Conservation (phyloP, 2,329 filamentous ascomycete species). For the Drechslerella stenobrocha region DNA sequence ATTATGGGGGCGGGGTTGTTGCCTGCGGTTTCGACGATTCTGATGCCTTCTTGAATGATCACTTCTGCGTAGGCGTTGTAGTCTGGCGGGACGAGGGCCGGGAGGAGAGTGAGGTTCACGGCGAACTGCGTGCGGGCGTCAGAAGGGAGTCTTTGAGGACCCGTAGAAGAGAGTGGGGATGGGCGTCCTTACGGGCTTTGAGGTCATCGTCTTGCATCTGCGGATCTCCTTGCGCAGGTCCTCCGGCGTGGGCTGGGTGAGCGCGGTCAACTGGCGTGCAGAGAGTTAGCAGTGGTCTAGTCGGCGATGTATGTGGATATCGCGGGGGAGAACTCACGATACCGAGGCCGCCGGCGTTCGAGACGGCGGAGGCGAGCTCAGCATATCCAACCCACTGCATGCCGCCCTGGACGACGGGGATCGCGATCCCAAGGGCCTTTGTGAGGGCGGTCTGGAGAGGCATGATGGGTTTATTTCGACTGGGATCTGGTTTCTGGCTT, state of each 20-base stretch:
- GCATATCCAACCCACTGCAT: constrained; percentile 87
- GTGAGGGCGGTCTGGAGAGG: constrained; percentile 47
- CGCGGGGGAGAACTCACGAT: constrained; percentile 58
- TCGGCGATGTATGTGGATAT: constrained; percentile 6
- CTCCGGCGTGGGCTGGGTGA: constrained; percentile 90
- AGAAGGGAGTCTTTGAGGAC: too few species aligned
- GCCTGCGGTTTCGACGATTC: constrained; percentile 80
- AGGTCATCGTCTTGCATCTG: constrained; percentile 77
- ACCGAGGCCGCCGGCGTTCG: constrained; percentile 79
- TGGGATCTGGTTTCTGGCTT: neutral
- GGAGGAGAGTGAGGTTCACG: constrained; percentile 93
- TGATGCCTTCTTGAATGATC: constrained; percentile 88
- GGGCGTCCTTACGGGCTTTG: constrained; percentile 60
- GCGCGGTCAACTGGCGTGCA: constrained; percentile 66
- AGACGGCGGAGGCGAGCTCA: constrained; percentile 74
- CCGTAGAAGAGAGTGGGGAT: neutral
- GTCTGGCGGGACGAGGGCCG: constrained; percentile 84
- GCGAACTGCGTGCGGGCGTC: constrained; percentile 65
- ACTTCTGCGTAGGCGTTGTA: constrained; percentile 90
- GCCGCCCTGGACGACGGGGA: constrained; percentile 81
- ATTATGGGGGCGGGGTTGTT: constrained; percentile 92
- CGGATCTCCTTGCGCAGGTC: constrained; percentile 92
- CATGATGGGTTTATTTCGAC: constrained; percentile 9
- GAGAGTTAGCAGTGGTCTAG: constrained; percentile 30
- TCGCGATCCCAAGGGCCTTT: constrained; percentile 56